phyloP scores from a whole-genome alignment of 1,139 yeast species.

The Candida sanyaensis region DNA sequence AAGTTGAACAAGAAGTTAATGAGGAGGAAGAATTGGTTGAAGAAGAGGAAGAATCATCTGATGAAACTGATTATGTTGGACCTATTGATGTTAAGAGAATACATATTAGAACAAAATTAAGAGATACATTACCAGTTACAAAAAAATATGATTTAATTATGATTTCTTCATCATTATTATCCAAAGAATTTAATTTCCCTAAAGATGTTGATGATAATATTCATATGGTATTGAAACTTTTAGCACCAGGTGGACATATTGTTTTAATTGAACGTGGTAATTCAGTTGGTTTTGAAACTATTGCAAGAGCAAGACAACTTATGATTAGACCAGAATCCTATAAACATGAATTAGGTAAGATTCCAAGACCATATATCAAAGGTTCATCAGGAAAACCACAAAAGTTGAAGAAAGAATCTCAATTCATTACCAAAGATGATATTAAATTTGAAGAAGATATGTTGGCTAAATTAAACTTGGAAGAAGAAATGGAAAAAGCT shows the following conservation, averaged over 20 bases:
- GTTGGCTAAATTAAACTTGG: constrained; percentile 26
- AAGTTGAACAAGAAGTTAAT: constrained; percentile 8
- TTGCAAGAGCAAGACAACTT: constrained; percentile 88
- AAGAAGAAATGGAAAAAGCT: constrained; percentile 15
- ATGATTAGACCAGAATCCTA: constrained; percentile 81
- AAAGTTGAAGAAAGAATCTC: constrained; percentile 31
- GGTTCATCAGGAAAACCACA: constrained; percentile 51
- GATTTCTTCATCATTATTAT: constrained; percentile 75
- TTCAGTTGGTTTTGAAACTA: constrained; percentile 82
- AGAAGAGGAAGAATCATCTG: constrained; percentile 20
- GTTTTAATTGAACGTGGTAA: constrained; percentile 87
- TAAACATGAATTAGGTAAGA: constrained; percentile 56
- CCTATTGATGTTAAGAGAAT: constrained; percentile 61
- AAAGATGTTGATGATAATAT: constrained; percentile 70
- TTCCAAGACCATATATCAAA: constrained; percentile 70
- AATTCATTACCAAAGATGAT: constrained; percentile 36
- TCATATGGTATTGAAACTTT: constrained; percentile 57
- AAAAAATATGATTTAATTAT: constrained; percentile 78
- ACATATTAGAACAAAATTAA: constrained; percentile 52
- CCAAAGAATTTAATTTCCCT: constrained; percentile 63
- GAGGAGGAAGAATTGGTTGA: constrained; percentile 17
- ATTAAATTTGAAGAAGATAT: constrained; percentile 33
- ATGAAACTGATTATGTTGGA: constrained; percentile 44
- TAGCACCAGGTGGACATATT: constrained; percentile 77
- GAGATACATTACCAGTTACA: constrained; percentile 50